Evolutionary conservation across 441 rosid species (phyloP).

Genomic region (Monsonia emarginata): DNA sequence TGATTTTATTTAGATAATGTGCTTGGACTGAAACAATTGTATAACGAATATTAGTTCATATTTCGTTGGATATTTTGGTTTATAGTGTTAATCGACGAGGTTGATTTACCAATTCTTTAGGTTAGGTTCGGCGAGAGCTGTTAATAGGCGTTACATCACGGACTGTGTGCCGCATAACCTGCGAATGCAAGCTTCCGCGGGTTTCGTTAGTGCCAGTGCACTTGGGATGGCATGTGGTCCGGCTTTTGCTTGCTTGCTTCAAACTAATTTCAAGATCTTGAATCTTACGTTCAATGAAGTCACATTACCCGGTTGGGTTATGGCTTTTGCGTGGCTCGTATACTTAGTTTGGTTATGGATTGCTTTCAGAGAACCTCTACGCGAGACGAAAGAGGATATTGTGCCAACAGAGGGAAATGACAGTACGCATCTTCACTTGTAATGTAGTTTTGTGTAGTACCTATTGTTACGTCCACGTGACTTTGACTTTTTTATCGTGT

Average conservation of each 20-base stretch:
- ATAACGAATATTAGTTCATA: no score
- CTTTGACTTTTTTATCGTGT: no score
- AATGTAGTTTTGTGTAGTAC: no score
- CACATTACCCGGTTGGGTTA: conserved; percentile 96
- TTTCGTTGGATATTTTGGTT: no score
- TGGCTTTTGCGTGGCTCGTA: conserved; percentile 85
- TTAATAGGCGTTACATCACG: conserved; percentile 87
- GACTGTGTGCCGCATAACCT: conserved; percentile 82
- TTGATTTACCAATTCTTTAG: no score
- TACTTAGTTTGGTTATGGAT: conserved; percentile 73
- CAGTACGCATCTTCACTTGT: conserved; percentile 3
- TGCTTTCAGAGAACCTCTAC: conserved; percentile 73
- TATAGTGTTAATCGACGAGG: no score
- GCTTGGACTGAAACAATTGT: no score
- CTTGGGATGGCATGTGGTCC: conserved; percentile 99
- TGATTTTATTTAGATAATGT: no score
- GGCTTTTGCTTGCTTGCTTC: conserved; percentile 90
- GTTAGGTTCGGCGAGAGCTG: conserved; percentile 98
- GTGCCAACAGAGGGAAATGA: no score
- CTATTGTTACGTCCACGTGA: no score
- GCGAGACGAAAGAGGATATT: conserved; percentile 40
- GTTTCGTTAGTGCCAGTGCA: conserved; percentile 99
- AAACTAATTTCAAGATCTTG: conserved; percentile 61
- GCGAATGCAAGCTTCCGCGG: conserved; percentile 97
- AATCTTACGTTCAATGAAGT: conserved; percentile 60